Base-by-base conservation (phyloP, 2,329 filamentous ascomycete genomes). In the Ophiostoma tasmaniense region DNA sequence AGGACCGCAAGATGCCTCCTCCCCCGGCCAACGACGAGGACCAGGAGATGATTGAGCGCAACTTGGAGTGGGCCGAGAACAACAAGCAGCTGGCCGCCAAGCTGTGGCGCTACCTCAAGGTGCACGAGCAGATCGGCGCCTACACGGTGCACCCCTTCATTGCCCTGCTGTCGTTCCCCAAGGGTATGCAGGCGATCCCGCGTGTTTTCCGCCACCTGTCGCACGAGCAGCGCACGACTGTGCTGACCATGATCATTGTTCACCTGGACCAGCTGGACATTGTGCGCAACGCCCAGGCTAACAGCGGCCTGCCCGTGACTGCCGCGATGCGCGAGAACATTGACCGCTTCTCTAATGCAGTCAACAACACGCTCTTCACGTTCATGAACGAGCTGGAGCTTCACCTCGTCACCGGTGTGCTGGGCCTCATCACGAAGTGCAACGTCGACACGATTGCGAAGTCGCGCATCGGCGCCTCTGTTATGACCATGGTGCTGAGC, bases 181-280 rank as follows among this genome's bases (percentile, higher is more conserved):
- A 99, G 82, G 95, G 95, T 76, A 98, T 97, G 82, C 97, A 95
- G 81, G 92, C 91, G 1, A 92, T 99, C 71, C 93, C 93, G 66
- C 92, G 95, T 68, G 91, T 98, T 67, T 98, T 98, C 85, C 90
- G 93, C 61, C 92, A 97, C 75, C 91, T 97, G 67, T 90, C 91
- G 72, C 90, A 93, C 71, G 91, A 97, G 76, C 93, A 98, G 79
- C 91, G 94, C 66, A 93, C 95, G 28, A 98, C 93, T 0, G 92
- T 98, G 72, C 84, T 99, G 71, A 99, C 95, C 5, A 94, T 99
- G 85, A 94, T 99, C 73, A 87, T 96, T 70, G 89, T 97, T 67
- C 93, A 98, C 75, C 87, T 99, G 39, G 95, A 98, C 77, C 88
- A 91, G 73, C 84, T 99, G 55, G 93, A 97, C 74, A 94, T 99